Evolutionary conservation across 495 filamentous ascomycete species (phyloP), one percentile per base, ranked within the genome.

Genomic region (Penicillium ochrochloron): DNA sequence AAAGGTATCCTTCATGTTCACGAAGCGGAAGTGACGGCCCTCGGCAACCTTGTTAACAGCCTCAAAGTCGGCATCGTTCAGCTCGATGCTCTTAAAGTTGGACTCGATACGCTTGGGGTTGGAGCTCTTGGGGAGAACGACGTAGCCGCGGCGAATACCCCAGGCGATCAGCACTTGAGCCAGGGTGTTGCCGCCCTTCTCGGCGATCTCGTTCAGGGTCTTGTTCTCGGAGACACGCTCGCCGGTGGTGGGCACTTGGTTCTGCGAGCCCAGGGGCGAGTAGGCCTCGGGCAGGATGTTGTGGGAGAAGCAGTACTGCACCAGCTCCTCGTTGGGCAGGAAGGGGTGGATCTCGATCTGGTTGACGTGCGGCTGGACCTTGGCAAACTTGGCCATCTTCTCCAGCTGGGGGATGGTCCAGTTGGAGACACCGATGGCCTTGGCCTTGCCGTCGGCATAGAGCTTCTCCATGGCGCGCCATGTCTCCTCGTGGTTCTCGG

Each of bases 291-390:
- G 84, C 11, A 92, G 83, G 70, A 97, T 94, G 68, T 81, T 78
- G 68, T 94, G 80, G 75, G 86, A 79, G 73, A 86, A 86, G 74
- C 89, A 89, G 80, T 86, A 92, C 23, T 83, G 70, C 9, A 96
- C 62, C 59, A 97, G 79, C 56, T 82, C 80, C 9, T 77, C 74
- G 78, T 90, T 93, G 78, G 95, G 93, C 59, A 97, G 83, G 80
- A 97, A 97, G n/a, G 92, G 90, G 76, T 97, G 91, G 72, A 89
- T 93, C 76, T 97, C 93, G 69, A 97, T 89, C 83, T 97, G 92
- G 83, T 97, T 97, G 75, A 93, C 82, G 23, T 83, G 88, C 0
- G 93, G 93, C 57, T 79, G 73, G 50, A 88, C 73, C 66, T 83
- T 88, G 60, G 91, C 89, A 23, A 85, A 90, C 69, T 86, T 80